Conservation (phyloP, 306 rosid species). For the Mimosa bimucronata region DNA sequence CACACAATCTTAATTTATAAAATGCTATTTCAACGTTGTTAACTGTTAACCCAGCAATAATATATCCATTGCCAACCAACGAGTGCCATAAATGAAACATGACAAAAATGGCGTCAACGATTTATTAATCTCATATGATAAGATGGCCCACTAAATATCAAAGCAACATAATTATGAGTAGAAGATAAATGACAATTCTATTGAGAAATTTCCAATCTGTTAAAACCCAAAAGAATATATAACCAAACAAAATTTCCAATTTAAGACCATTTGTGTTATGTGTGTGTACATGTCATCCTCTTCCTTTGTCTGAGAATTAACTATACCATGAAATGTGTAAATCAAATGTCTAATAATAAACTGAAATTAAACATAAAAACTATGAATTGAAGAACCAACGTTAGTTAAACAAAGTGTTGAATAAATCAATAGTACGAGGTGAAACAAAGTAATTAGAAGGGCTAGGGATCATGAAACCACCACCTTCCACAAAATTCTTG, state of each 20-base stretch:
- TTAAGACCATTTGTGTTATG: background rate
- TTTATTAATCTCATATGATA: conserved; percentile 13
- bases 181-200: conserved; percentile 24
- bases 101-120: conserved; percentile 39
- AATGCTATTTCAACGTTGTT: too few species aligned
- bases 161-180: background rate
- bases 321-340: conserved; percentile 18
- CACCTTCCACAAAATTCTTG: conserved; percentile 56
- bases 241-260: conserved; percentile 31
- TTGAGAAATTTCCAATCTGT: conserved; percentile 46
- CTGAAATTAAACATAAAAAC: background rate
- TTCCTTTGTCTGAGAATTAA: conserved; percentile 25
- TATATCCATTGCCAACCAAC: background rate
- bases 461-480: conserved; percentile 60
- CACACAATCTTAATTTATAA: too few species aligned
- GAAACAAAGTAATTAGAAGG: conserved; percentile 66
- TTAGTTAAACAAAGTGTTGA: conserved; percentile 63
- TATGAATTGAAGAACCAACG: conserved; percentile 13
- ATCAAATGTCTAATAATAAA: background rate
- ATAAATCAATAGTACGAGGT: conserved; percentile 64
- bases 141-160: conserved; percentile 27
- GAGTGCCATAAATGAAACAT: background rate
- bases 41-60: background rate
- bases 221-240: conserved; percentile 13
- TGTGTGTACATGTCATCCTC: background rate